Evolutionary conservation across 257 asterid species (phyloP).

Genomic region (Cordia subcordata): DNA sequence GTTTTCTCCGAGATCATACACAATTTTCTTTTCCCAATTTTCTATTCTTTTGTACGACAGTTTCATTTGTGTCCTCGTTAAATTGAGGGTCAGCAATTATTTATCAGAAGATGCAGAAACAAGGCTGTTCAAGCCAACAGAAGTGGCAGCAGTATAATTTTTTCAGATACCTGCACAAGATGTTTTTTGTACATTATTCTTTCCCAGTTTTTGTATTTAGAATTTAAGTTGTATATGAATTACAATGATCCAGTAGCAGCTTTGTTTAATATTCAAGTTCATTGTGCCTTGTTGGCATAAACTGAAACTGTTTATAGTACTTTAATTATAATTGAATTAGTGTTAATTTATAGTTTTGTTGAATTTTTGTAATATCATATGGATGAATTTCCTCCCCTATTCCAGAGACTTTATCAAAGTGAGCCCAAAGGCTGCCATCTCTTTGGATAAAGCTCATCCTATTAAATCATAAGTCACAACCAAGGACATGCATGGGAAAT

Average conservation of each 20-base stretch:
- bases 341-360: too few relatives aligned
- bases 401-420: too few relatives aligned
- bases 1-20: conserved; percentile 24
- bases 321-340: too few relatives aligned
- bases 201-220: conserved; percentile 13
- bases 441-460: too few relatives aligned
- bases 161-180: conserved; percentile 19
- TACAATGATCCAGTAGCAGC: conserved; percentile 22
- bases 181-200: conserved; percentile 19
- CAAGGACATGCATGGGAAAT: too few relatives aligned
- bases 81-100: conserved; percentile 21
- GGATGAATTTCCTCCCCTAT: too few relatives aligned
- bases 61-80: conserved; percentile 18
- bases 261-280: conserved; percentile 23
- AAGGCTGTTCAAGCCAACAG: conserved; percentile 17
- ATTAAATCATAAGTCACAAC: too few relatives aligned
- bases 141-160: conserved; percentile 22
- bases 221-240: conserved; percentile 29
- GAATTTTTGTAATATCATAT: too few relatives aligned
- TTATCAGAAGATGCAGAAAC: conserved; percentile 15
- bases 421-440: too few relatives aligned
- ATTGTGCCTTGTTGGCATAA: too few relatives aligned
- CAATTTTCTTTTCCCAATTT: conserved; percentile 7
- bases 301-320: too few relatives aligned
- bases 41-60: conserved; percentile 49